A percentile compares a stretch with the other conserved stretches of the same genome.
Conservation (phyloP, 1,284 basidiomycete species). For the Austroboletus novae-zelandiae region DNA sequence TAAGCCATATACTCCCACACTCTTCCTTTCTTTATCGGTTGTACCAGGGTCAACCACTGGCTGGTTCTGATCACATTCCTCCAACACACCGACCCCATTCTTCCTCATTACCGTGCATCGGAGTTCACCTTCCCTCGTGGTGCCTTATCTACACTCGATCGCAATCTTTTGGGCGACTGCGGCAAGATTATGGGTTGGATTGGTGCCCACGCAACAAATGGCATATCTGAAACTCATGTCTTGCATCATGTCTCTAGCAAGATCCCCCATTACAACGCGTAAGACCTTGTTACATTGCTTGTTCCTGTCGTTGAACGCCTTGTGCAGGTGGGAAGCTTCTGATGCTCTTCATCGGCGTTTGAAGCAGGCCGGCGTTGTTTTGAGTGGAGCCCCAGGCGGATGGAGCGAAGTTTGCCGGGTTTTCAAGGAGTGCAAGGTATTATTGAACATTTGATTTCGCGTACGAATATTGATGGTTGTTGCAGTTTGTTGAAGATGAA, state of each 20-base stretch:
- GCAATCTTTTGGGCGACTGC: constrained; percentile 79
- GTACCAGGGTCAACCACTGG: constrained; percentile 77
- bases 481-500: constrained; percentile 87
- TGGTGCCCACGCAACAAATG: constrained; percentile 76
- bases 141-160: constrained; percentile 92
- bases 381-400: constrained; percentile 66
- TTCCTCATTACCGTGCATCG: constrained; percentile 91
- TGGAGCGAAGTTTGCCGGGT: constrained; percentile 81
- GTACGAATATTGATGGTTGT: constrained; percentile 16
- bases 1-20: constrained; percentile 31
- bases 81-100: constrained; percentile 94
- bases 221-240: constrained; percentile 93
- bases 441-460: not conserved
- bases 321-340: constrained; percentile 82
- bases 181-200: constrained; percentile 75
- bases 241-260: constrained; percentile 89
- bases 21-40: constrained; percentile 1
- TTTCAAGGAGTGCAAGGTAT: constrained; percentile 71
- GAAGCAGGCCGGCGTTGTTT: constrained; percentile 54
- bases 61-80: constrained; percentile 92
- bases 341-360: constrained; percentile 85
- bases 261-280: constrained; percentile 91
- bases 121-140: constrained; percentile 96
- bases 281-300: constrained; percentile 19
- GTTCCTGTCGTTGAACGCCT: constrained; percentile 1